A percentile compares a stretch with the other conserved stretches of the same genome.
Evolutionary conservation across 208 protist genomes (phyloP).

Genomic region (Sergeia podlipaevii): DNA sequence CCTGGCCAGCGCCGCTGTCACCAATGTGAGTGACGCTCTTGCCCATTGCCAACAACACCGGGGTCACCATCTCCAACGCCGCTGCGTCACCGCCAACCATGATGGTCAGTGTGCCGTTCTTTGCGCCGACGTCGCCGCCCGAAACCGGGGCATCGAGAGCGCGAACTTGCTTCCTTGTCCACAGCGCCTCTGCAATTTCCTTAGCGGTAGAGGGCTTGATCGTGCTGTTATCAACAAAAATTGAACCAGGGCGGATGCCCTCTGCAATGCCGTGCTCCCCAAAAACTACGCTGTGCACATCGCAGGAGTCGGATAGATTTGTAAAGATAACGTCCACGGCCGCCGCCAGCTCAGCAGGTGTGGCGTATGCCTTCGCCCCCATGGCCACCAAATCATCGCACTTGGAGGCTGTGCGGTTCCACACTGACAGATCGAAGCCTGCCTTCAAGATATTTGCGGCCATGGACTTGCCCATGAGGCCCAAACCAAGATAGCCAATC

Average conservation of each 20-base stretch:
- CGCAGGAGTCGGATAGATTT: slow-evolving; percentile 90
- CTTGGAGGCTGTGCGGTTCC: slow-evolving; percentile 84
- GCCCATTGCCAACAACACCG: slow-evolving; percentile 79
- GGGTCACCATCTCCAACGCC: slow-evolving; percentile 59
- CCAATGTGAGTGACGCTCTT: slow-evolving; percentile 89
- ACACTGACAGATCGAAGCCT: slow-evolving; percentile 84
- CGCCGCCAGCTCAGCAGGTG: slow-evolving; percentile 79
- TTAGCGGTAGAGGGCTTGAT: slow-evolving; percentile 90
- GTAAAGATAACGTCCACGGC: slow-evolving; percentile 89
- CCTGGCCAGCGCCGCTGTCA: slow-evolving; percentile 88
- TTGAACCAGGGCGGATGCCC: slow-evolving; percentile 59
- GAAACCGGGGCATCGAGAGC: slow-evolving; percentile 94
- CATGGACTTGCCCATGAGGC: slow-evolving; percentile 94
- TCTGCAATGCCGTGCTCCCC: slow-evolving; percentile 69
- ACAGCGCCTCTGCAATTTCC: slow-evolving; percentile 79
- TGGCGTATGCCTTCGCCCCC: slow-evolving; percentile 60
- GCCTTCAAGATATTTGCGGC: slow-evolving; percentile 85
- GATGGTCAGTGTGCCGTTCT: slow-evolving; percentile 91
- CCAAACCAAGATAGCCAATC: slow-evolving; percentile 92
- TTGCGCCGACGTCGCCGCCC: slow-evolving; percentile 93
- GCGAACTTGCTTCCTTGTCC: slow-evolving; percentile 64
- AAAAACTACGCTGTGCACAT: slow-evolving; percentile 89
- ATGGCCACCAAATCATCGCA: slow-evolving; percentile 66
- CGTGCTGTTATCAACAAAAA: slow-evolving; percentile 96
- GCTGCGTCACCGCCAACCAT: slow-evolving; percentile 93